Conservation (phyloP, 257 asterid genomes). For the Nicotiana benthamiana region DNA sequence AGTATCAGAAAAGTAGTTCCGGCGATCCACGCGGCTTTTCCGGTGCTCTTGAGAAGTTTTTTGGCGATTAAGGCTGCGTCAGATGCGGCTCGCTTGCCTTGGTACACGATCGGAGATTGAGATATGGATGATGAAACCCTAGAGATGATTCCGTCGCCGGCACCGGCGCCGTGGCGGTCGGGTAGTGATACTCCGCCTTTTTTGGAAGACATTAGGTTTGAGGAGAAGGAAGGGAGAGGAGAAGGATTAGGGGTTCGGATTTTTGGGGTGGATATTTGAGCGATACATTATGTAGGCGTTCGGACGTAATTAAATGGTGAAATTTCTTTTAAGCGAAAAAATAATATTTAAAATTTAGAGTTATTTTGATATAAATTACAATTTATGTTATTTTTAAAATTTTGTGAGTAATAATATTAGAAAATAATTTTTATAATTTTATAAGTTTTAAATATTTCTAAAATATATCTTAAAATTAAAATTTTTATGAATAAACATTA, state of each 20-base stretch:
- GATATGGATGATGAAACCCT: slow-evolving; percentile 29
- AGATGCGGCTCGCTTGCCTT: slow-evolving; percentile 58
- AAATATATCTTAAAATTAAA: too few relatives aligned
- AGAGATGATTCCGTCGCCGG: slow-evolving; percentile 13
- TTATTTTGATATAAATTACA: too few relatives aligned
- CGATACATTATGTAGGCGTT: too few relatives aligned
- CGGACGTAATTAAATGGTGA: too few relatives aligned
- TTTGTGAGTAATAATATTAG: too few relatives aligned
- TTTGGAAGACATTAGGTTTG: slow-evolving; percentile 4
- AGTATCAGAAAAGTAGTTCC: slow-evolving; percentile 78
- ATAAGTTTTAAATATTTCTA: too few relatives aligned
- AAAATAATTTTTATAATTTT: too few relatives aligned
- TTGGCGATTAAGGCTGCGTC: slow-evolving; percentile 56
- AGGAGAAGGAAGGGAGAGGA: not conserved
- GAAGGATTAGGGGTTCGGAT: not conserved
- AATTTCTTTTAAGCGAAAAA: too few relatives aligned
- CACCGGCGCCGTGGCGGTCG: slow-evolving; percentile 10
- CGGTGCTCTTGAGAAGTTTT: slow-evolving; percentile 67
- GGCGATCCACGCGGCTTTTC: slow-evolving; percentile 83
- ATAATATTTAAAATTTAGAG: too few relatives aligned
- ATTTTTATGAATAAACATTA: too few relatives aligned
- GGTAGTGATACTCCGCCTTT: slow-evolving; percentile 24
- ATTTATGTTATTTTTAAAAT: too few relatives aligned
- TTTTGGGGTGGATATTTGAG: not conserved
- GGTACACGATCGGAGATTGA: slow-evolving; percentile 54